phyloP scores from a whole-genome alignment of 2,329 filamentous ascomycete species.

The Trichoderma sp. region DNA sequence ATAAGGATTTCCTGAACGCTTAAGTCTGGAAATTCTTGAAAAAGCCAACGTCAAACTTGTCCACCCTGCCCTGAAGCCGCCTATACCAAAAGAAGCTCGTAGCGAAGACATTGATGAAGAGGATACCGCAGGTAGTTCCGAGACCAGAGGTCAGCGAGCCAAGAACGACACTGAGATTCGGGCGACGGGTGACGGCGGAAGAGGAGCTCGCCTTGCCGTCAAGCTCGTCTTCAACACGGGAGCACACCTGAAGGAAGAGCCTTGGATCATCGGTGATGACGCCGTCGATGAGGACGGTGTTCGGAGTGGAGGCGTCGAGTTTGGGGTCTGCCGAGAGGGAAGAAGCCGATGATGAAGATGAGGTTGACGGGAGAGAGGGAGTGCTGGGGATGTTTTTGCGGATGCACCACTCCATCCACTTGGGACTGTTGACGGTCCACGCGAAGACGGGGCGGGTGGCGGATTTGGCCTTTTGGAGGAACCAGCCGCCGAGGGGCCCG shows the following conservation, averaged over 20 bases:
- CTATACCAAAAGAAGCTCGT: slow-evolving; percentile 8
- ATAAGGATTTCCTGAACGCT: neutral
- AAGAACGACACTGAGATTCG: slow-evolving; percentile 20
- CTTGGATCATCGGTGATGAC: slow-evolving; percentile 84
- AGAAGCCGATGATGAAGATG: neutral
- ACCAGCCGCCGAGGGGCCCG: slow-evolving; percentile 64
- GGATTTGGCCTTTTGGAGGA: slow-evolving; percentile 60
- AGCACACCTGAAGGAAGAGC: slow-evolving; percentile 63
- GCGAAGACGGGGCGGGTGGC: slow-evolving; percentile 62
- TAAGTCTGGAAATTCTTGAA: slow-evolving; percentile 1
- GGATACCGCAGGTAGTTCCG: neutral
- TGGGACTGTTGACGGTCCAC: slow-evolving; percentile 85
- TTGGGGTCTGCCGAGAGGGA: neutral
- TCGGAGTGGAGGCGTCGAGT: neutral
- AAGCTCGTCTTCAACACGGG: slow-evolving; percentile 40
- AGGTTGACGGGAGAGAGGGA: neutral
- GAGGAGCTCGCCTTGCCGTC: slow-evolving; percentile 27
- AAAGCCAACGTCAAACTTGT: slow-evolving; percentile 12
- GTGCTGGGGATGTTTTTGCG: slow-evolving; percentile 31
- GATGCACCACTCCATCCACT: slow-evolving; percentile 81
- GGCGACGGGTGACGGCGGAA: neutral
- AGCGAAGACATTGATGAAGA: slow-evolving; percentile 26
- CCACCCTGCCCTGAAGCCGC: slow-evolving; percentile 1
- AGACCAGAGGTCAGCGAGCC: slow-evolving; percentile 23
- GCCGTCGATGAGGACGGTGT: slow-evolving; percentile 60